These are phyloP conservation scores for Yamadazyma atlantica DNA, from an alignment of 1,139 yeast species.

Conservation along the genomic window DNA sequence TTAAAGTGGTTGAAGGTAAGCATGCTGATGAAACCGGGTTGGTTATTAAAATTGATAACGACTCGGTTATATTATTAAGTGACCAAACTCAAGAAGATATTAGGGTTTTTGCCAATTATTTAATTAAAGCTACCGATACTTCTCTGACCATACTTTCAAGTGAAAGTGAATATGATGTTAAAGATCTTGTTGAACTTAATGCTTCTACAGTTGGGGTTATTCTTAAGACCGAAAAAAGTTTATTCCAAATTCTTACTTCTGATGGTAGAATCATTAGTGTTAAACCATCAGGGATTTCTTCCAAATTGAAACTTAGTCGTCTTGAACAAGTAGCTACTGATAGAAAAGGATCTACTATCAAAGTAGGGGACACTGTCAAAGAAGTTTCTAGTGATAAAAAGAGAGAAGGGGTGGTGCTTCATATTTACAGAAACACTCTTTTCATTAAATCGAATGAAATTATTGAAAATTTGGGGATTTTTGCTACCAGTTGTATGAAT, in stretches of 20 bases:
- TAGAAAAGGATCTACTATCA: conserved; percentile 76
- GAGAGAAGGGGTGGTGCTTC: conserved; percentile 85
- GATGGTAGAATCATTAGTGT: conserved; percentile 76
- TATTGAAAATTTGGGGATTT: conserved; percentile 86
- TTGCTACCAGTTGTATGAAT: conserved; percentile 73
- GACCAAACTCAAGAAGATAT: conserved; percentile 88
- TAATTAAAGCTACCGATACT: conserved; percentile 78
- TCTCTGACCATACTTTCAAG: conserved; percentile 35
- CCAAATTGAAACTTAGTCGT: conserved; percentile 62
- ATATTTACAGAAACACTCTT: conserved; percentile 75
- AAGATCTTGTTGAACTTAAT: conserved; percentile 86
- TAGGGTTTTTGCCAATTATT: conserved; percentile 86
- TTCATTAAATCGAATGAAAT: conserved; percentile 80
- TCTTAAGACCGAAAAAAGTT: conserved; percentile 83
- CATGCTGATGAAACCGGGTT: conserved; percentile 93
- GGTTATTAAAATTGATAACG: conserved; percentile 79
- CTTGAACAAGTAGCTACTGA: conserved; percentile 87
- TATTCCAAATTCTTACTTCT: conserved; percentile 77
- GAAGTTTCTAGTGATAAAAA: conserved; percentile 64
- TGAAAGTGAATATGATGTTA: conserved; percentile 77
- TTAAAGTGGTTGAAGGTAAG: conserved; percentile 87
- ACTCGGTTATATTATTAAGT: conserved; percentile 84
- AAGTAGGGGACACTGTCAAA: conserved; percentile 87
- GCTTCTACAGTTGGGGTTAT: conserved; percentile 88
- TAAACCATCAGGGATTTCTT: conserved; percentile 76